Conservation (phyloP, 2,329 filamentous ascomycete genomes). For the Trichophaea hybrida region DNA sequence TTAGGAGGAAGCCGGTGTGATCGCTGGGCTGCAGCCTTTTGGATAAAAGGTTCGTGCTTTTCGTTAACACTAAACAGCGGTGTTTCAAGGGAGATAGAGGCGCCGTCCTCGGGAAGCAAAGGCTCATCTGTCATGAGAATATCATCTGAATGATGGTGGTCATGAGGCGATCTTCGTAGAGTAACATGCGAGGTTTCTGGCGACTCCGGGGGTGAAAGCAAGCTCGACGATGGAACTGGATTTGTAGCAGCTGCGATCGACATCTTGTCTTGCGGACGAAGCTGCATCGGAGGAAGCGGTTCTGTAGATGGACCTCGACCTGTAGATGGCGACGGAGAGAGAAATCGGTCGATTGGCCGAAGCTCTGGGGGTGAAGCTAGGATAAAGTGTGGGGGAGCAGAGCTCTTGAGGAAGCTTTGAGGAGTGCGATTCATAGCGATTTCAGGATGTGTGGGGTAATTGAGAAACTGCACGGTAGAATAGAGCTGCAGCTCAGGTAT, state of each 20-base stretch:
- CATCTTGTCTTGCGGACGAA: slow-evolving; percentile 21
- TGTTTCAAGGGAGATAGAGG: slow-evolving; percentile 21
- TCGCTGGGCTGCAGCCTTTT: slow-evolving; percentile 12
- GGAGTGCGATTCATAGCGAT: slow-evolving; percentile 7
- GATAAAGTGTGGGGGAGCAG: slow-evolving; percentile 14
- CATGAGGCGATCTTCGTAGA: neutral
- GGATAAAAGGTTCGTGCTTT: slow-evolving; percentile 16
- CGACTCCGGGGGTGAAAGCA: slow-evolving; percentile 22
- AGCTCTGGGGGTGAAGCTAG: slow-evolving; percentile 21
- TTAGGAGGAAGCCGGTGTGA: slow-evolving; percentile 7
- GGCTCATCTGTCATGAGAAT: slow-evolving; percentile 5
- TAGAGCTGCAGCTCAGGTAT: neutral
- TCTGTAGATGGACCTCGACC: slow-evolving; percentile 10
- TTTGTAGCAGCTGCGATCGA: slow-evolving; percentile 22
- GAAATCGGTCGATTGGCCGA: slow-evolving; percentile 13
- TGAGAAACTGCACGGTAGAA: slow-evolving; percentile 7
- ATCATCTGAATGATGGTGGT: slow-evolving; percentile 1
- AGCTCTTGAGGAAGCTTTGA: slow-evolving; percentile 12
- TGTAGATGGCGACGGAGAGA: slow-evolving; percentile 20
- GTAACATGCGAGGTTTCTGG: slow-evolving; percentile 8
- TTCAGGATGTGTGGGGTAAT: slow-evolving; percentile 9
- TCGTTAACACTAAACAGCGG: slow-evolving; percentile 22
- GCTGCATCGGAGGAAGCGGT: slow-evolving; percentile 9
- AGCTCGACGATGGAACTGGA: slow-evolving; percentile 10
- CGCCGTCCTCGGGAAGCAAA: slow-evolving; percentile 6